Evolutionary conservation across 129 eudicot species (phyloP).

Genomic region (Apium graveolens): DNA sequence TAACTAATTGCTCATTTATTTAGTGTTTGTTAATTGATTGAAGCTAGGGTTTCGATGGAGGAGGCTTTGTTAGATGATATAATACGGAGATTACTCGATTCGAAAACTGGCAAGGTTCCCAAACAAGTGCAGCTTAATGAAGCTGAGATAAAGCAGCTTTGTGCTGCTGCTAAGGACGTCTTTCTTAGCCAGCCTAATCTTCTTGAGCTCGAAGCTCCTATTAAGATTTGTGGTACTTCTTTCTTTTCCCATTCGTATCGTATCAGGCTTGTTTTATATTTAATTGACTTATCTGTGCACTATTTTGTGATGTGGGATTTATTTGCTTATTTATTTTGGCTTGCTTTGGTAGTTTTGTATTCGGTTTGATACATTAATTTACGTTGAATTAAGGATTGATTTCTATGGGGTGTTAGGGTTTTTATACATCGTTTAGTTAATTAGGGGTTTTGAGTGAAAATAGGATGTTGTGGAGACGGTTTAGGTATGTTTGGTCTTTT

Average conservation of each 20-base stretch:
- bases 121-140: conserved; percentile 64
- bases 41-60: conserved; percentile 34
- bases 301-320: neutral
- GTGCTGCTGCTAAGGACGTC: conserved; percentile 52
- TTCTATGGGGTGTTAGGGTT: neutral
- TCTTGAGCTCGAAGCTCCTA: conserved; percentile 82
- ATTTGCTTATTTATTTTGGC: neutral
- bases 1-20: neutral
- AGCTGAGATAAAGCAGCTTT: conserved; percentile 57
- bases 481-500: neutral
- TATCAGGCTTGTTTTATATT: neutral
- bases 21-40: neutral
- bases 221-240: conserved; percentile 83
- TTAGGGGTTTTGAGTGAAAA: neutral
- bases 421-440: neutral
- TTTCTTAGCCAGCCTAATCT: conserved; percentile 69
- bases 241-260: no score
- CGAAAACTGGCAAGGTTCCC: conserved; percentile 47
- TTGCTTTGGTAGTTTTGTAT: neutral
- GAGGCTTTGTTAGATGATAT: conserved; percentile 50
- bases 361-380: neutral
- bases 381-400: neutral
- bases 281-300: neutral
- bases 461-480: neutral
- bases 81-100: conserved; percentile 43